Evolutionary conservation across 2,329 filamentous ascomycete species (phyloP), one percentile per base, ranked within the genome.

Genomic region (Colletotrichum gloeosporioides): DNA sequence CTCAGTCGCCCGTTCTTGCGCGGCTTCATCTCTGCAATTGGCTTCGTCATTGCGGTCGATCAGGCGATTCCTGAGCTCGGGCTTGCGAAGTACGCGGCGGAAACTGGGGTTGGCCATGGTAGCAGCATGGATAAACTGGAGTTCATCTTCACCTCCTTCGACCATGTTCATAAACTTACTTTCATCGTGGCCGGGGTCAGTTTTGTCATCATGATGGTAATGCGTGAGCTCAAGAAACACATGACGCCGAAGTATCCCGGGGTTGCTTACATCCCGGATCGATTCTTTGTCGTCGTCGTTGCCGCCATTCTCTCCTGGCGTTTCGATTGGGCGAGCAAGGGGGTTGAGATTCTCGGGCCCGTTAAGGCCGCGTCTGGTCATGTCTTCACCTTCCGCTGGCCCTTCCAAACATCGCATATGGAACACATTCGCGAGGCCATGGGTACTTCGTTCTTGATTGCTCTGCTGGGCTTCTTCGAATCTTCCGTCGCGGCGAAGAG

Each of bases 391-490:
- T 96, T 98, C 79, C 92, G 94, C 77, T 98, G 96, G 90, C 96
- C 97, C 0, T 97, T 98, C 81, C 92, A 93, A 78, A 86, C 91
- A 3, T 89, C 91, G 7, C 92, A 98, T 79, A 93, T 99, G 88
- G 90, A 92, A 29, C 94, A 98, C 82, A 95, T 98, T 70, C 93
- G 94, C 27, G 94, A 95, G 77, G 94, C 95, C 49, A 94, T 99
- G 90, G 93, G 95, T 68, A 99, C 97, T 0, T 94, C 95, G 0
- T 98, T 99, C 81, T 89, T 99, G 70, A 98, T 99, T 78, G 95
- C 96, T 1, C 89, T 99, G 29, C 92, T 99, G 0, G 97, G 97
- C n/a, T 99, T 99, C 85, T 99, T 99, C 81, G 97, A 99, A 85
- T 98, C 95, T 4, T 98, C 96, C 0, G 96, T 99, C 15, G 97